Percentiles rank a stretch among this genome's conserved stretches.
Evolutionary conservation across 1,284 basidiomycete species (phyloP).

Genomic region (Rhodotorula glutinis): DNA sequence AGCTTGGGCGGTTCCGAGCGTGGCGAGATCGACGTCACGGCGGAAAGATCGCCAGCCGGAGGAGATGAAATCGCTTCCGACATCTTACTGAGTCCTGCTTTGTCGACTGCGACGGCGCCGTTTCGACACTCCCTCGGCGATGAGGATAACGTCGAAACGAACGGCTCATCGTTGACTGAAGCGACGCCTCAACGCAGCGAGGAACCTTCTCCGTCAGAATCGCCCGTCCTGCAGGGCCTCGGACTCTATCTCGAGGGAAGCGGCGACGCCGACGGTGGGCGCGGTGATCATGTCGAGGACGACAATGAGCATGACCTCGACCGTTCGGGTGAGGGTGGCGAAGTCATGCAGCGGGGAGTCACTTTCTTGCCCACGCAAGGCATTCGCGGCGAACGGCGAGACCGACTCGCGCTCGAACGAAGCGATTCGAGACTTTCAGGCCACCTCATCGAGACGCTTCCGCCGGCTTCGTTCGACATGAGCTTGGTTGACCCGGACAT

Average conservation of each 20-base stretch:
- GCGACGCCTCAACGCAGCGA: slow-evolving; percentile 7
- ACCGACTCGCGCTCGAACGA: slow-evolving; percentile 1
- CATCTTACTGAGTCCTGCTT: slow-evolving; percentile 56
- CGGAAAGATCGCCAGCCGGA: not conserved
- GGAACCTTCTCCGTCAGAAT: not conserved
- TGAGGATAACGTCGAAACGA: slow-evolving; percentile 55
- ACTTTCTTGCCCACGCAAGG: not conserved
- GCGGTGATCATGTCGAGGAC: not conserved
- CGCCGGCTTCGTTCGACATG: slow-evolving; percentile 1
- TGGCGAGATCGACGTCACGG: not conserved
- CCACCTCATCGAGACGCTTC: not conserved
- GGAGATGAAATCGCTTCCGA: not conserved
- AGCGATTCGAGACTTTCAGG: slow-evolving; percentile 20
- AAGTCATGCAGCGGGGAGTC: not conserved
- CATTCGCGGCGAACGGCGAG: not conserved
- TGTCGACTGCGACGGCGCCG: slow-evolving; percentile 61
- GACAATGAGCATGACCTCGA: no score
- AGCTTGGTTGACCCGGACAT: slow-evolving; percentile 1
- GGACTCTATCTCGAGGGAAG: slow-evolving; percentile 14
- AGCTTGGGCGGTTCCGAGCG: not conserved
- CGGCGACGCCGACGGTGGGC: not conserved
- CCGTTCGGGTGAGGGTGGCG: not conserved
- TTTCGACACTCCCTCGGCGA: slow-evolving; percentile 75
- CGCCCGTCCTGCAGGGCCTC: slow-evolving; percentile 2
- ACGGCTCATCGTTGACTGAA: not conserved